A percentile compares a stretch with the other conserved stretches of the same genome.
Conservation (phyloP, 176 grass and related monocot species). For the Coix lacrymajobi region DNA sequence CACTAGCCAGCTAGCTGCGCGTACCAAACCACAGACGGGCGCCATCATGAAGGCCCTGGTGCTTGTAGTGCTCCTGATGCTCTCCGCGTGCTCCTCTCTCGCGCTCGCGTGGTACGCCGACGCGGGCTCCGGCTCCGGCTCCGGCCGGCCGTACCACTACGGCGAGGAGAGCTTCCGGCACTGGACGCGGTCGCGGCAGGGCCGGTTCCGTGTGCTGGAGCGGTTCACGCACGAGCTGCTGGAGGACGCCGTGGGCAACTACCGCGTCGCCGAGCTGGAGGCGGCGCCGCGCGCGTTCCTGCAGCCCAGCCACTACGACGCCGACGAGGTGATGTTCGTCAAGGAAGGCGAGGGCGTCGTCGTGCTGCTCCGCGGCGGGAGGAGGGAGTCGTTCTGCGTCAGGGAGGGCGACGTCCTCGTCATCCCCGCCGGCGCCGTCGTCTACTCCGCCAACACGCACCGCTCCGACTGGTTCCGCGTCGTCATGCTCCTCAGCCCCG, state of each 20-base stretch:
- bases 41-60: neutral
- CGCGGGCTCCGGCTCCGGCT: neutral
- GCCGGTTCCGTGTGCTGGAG: slow-evolving; percentile 49
- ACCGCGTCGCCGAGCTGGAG: slow-evolving; percentile 55
- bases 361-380: slow-evolving; percentile 27
- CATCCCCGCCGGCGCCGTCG: slow-evolving; percentile 55
- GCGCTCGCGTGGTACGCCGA: neutral
- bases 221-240: slow-evolving; percentile 46
- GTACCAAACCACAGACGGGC: neutral
- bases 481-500: slow-evolving; percentile 52
- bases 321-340: slow-evolving; percentile 66
- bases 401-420: slow-evolving; percentile 59
- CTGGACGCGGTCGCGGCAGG: slow-evolving; percentile 34
- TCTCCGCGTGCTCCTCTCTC: slow-evolving; percentile 9
- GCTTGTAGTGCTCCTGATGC: slow-evolving; percentile 6
- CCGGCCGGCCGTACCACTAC: slow-evolving; percentile 43
- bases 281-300: slow-evolving; percentile 62
- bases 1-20: neutral
- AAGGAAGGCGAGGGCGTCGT: slow-evolving; percentile 59
- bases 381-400: slow-evolving; percentile 50
- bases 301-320: slow-evolving; percentile 69
- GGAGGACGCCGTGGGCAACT: slow-evolving; percentile 38
- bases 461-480: slow-evolving; percentile 39
- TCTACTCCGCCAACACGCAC: slow-evolving; percentile 67
- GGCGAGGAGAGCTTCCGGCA: slow-evolving; percentile 55